A percentile compares a stretch with the other conserved stretches of the same genome.
These are phyloP conservation scores for Cytospora piceicola DNA, from an alignment of 2,329 filamentous ascomycete genomes.

Conservation along the genomic window DNA sequence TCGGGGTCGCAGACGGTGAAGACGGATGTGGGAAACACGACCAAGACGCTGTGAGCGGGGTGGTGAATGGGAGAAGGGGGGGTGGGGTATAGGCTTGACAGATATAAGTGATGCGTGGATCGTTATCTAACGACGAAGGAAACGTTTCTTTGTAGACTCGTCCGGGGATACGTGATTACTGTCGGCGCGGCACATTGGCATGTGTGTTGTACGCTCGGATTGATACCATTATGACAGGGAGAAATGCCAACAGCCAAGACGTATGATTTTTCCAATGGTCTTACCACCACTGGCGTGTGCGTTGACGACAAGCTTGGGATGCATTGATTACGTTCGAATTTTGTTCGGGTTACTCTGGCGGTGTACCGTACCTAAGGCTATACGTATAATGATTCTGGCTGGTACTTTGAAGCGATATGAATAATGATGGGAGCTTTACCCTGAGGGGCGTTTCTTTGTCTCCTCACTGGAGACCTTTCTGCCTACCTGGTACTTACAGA, in stretches of 20 bases:
- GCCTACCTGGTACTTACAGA: too few species aligned
- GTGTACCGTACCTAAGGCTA: too few species aligned
- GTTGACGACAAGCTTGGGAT: too few species aligned
- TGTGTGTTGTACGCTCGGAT: constrained; percentile 1
- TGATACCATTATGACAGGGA: constrained; percentile 9
- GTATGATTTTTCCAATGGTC: not conserved
- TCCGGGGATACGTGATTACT: not conserved
- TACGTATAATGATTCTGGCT: too few species aligned
- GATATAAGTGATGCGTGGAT: not conserved
- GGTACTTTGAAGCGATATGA: too few species aligned
- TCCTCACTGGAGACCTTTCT: too few species aligned
- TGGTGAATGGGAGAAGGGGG: not conserved
- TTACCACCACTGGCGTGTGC: too few species aligned
- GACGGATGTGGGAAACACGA: constrained; percentile 11
- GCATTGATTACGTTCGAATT: too few species aligned
- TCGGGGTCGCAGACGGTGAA: constrained; percentile 22
- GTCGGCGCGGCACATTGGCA: not conserved
- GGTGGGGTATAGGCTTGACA: not conserved
- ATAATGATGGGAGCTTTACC: too few species aligned
- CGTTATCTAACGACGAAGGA: not conserved
- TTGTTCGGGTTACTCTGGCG: too few species aligned
- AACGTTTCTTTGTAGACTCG: not conserved
- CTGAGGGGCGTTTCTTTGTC: too few species aligned
- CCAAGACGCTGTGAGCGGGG: constrained; percentile 9
- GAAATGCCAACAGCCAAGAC: not conserved